Evolutionary conservation across 139 green algal species (phyloP).

Genomic region (Tetraselmis chui): DNA sequence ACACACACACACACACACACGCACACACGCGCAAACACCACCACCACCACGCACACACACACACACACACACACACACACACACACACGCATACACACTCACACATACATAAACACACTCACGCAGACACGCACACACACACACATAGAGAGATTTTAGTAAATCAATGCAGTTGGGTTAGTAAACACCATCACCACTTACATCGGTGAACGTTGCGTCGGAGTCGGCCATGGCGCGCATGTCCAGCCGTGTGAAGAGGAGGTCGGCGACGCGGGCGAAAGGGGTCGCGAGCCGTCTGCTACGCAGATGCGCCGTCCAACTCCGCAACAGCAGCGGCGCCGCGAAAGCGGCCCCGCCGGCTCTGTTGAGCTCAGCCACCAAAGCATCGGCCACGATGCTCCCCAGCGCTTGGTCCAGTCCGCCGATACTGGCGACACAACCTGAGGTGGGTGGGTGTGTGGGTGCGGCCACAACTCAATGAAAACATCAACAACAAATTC

Average conservation of each 20-base stretch:
- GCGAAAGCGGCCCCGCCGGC: not conserved
- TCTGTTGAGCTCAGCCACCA: slow-evolving; percentile 34
- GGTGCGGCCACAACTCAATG: no score
- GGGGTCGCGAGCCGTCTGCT: not conserved
- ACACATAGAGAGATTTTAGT: no score
- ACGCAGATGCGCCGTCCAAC: not conserved
- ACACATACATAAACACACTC: no score
- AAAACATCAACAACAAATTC: no score
- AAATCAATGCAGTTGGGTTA: no score
- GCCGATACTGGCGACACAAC: slow-evolving; percentile 71
- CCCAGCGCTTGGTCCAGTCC: slow-evolving; percentile 64
- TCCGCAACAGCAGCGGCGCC: not conserved
- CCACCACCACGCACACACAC: no score
- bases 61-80: no score
- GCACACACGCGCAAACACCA: no score
- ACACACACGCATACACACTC: no score
- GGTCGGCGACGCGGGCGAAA: not conserved
- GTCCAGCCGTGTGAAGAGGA: slow-evolving; percentile 6
- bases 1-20: no score
- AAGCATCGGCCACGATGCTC: slow-evolving; percentile 31
- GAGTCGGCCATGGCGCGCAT: not conserved
- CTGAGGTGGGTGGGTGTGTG: no score
- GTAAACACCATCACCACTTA: not conserved
- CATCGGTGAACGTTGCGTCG: not conserved
- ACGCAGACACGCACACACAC: no score